These are phyloP conservation scores for Cercophora newfieldiana DNA, from an alignment of 495 filamentous ascomycete species.

Conservation along the genomic window DNA sequence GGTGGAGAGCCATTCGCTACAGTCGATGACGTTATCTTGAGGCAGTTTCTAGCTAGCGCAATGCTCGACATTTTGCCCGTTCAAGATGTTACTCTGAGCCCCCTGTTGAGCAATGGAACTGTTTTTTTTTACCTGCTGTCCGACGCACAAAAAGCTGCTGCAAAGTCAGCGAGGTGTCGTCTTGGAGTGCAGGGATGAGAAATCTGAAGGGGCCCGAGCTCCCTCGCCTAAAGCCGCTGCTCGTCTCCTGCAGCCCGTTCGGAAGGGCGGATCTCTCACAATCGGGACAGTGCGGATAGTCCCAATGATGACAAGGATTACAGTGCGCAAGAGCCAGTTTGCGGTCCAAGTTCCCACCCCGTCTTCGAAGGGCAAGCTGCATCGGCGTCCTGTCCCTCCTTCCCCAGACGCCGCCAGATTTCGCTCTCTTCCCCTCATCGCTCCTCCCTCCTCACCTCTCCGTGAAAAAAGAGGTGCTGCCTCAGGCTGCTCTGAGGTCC, in stretches of 20 bases:
- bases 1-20: neutral
- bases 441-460: neutral
- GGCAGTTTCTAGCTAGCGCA: neutral
- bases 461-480: neutral
- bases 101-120: too few species aligned
- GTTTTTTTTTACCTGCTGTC: too few species aligned
- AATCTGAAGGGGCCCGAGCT: conserved; percentile 22
- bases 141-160: neutral
- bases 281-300: conserved; percentile 4
- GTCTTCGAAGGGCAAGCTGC: neutral
- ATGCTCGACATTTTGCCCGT: neutral
- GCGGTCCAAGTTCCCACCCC: conserved; percentile 10
- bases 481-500: neutral
- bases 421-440: neutral
- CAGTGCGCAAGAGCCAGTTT: neutral
- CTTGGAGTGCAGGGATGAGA: neutral
- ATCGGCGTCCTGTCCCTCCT: neutral
- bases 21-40: neutral
- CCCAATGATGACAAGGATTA: neutral
- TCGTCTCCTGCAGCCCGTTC: neutral
- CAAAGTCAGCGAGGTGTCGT: too few species aligned
- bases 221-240: conserved; percentile 8
- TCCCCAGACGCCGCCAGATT: neutral
- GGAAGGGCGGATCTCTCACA: neutral
- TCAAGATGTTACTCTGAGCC: too few species aligned